These are phyloP conservation scores for Trichocladium antarcticum DNA, from an alignment of 495 filamentous ascomycete species.

Conservation along the genomic window DNA sequence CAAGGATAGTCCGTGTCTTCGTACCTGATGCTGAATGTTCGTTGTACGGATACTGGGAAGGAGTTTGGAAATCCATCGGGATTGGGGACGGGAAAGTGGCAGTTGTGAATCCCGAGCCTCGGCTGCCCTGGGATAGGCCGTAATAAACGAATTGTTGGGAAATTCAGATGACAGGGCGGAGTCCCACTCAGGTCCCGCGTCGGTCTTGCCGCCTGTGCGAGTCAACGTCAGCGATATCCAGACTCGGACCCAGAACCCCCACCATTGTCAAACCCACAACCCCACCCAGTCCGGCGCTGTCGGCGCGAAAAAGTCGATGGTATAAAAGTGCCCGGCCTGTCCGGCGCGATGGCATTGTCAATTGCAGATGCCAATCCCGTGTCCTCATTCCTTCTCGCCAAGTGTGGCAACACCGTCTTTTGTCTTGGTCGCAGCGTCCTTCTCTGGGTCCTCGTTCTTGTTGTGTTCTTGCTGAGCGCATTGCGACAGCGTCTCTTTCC, in stretches of 20 bases:
- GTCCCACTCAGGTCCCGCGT: no score
- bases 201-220: no score
- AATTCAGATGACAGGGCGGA: no score
- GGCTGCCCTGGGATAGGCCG: neutral
- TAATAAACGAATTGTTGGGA: no score
- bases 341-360: slow-evolving; percentile 12
- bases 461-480: slow-evolving; percentile 23
- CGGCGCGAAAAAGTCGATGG: neutral
- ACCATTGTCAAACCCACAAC: no score
- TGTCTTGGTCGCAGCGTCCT: slow-evolving; percentile 29
- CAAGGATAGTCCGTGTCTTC: no score
- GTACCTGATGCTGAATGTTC: no score
- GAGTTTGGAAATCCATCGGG: neutral
- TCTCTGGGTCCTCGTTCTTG: slow-evolving; percentile 33
- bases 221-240: no score
- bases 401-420: slow-evolving; percentile 30
- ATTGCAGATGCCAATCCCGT: slow-evolving; percentile 1
- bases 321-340: neutral
- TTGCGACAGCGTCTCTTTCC: slow-evolving; percentile 15
- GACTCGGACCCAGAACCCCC: no score
- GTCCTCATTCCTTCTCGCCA: slow-evolving; percentile 15
- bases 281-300: no score
- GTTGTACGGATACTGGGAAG: neutral
- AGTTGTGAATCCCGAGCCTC: neutral
- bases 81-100: neutral